Evolutionary conservation across 495 filamentous ascomycete genomes (phyloP).

Genomic region (Annulohypoxylon maeteangense): DNA sequence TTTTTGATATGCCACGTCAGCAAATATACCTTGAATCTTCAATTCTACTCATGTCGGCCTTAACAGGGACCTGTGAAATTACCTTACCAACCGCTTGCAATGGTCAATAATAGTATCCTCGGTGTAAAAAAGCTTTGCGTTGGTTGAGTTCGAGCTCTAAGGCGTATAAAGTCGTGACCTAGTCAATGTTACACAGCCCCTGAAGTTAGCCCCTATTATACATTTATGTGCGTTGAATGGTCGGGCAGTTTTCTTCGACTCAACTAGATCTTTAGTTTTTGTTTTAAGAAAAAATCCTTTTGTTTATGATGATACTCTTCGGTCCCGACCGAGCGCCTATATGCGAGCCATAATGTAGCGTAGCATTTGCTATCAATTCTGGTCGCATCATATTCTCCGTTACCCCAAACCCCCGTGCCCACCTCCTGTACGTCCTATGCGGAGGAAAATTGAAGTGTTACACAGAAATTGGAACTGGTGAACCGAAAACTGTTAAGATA

Average conservation of each 20-base stretch:
- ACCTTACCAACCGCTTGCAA: not conserved
- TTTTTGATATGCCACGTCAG: not conserved
- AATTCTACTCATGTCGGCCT: not conserved
- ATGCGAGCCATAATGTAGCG: not conserved
- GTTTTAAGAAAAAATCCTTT: not conserved
- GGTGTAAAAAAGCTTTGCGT: not conserved
- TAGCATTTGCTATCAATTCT: conserved; percentile 2
- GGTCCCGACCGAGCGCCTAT: conserved; percentile 1
- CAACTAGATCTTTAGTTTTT: not conserved
- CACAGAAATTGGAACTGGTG: not conserved
- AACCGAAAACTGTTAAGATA: conserved; percentile 3
- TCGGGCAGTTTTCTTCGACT: conserved; percentile 1
- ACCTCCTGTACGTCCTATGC: not conserved
- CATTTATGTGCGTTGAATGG: not conserved
- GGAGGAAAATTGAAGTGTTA: conserved; percentile 7
- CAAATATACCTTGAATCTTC: not conserved
- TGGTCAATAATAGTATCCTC: not conserved
- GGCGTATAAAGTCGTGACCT: not conserved
- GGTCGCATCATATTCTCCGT: conserved; percentile 6
- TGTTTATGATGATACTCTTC: not conserved
- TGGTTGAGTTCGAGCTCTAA: not conserved
- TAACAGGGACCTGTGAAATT: not conserved
- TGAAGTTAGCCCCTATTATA: conserved; percentile 5
- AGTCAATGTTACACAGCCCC: not conserved
- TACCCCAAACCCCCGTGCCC: not conserved